phyloP scores from a whole-genome alignment of 192 early-diverging fungal genomes.

The Phlyctochytrium planicorne region DNA sequence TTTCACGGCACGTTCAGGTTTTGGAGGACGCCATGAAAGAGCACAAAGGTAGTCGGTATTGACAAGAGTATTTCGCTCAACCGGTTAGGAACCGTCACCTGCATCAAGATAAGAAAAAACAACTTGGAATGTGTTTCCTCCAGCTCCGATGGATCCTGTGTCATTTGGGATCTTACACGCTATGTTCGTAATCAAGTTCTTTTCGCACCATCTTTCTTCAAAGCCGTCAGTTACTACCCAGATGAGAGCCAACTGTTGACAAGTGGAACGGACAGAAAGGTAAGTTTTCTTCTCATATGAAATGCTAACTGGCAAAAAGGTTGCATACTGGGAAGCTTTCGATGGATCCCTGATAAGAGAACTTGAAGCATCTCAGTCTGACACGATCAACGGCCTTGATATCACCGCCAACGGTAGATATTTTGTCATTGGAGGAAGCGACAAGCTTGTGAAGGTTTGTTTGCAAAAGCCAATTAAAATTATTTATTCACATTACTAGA shows the following conservation, averaged over 20 bases:
- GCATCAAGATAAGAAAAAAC: constrained; percentile 60
- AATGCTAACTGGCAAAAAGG: constrained; percentile 17
- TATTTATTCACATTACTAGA: constrained; percentile 28
- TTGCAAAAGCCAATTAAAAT: constrained; percentile 14
- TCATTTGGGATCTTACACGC: constrained; percentile 60
- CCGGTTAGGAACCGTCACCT: constrained; percentile 50
- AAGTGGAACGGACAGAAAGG: constrained; percentile 60
- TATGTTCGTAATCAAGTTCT: constrained; percentile 64
- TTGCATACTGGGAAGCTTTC: constrained; percentile 64
- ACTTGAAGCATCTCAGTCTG: constrained; percentile 56
- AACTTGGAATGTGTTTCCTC: constrained; percentile 58
- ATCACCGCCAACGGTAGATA: constrained; percentile 48
- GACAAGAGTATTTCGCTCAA: not conserved
- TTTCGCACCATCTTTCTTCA: constrained; percentile 62
- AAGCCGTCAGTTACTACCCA: constrained; percentile 55
- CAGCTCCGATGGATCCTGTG: constrained; percentile 55
- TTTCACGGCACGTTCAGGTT: constrained; percentile 39
- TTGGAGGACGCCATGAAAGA: constrained; percentile 61
- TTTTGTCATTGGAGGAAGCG: constrained; percentile 61
- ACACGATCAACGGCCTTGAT: constrained; percentile 61
- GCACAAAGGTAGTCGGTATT: constrained; percentile 45
- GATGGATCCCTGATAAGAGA: constrained; percentile 62
- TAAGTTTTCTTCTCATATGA: constrained; percentile 16
- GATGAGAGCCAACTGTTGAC: constrained; percentile 60
- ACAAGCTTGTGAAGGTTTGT: constrained; percentile 56